These are phyloP conservation scores for Elymus sibiricus DNA, from an alignment of 176 grass and related monocot species.

Conservation along the genomic window DNA sequence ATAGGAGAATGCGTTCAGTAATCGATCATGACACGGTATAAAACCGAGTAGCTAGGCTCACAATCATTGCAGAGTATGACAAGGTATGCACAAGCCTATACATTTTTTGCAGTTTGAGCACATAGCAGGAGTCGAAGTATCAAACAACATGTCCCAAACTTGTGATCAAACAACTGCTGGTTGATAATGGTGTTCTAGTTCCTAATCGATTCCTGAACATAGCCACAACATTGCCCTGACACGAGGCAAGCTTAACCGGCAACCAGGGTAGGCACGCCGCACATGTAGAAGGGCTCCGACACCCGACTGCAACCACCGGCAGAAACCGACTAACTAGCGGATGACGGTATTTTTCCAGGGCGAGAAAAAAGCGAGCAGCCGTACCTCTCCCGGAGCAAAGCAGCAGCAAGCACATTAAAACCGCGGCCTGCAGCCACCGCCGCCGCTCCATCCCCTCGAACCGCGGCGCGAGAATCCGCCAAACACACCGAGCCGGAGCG, in stretches of 20 bases:
- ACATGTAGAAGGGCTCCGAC: background rate
- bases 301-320: background rate
- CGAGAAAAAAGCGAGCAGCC: background rate
- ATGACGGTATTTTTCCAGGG: background rate
- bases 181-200: background rate
- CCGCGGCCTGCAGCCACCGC: constrained; percentile 23
- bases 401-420: constrained; percentile 41
- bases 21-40: background rate
- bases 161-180: background rate
- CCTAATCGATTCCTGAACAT: background rate
- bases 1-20: background rate
- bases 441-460: constrained; percentile 40
- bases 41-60: background rate
- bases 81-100: background rate
- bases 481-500: background rate
- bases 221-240: background rate
- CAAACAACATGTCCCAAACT: background rate
- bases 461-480: background rate
- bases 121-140: background rate
- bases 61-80: background rate
- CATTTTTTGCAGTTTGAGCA: background rate
- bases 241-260: background rate
- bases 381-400: constrained; percentile 62
- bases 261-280: background rate
- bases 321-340: background rate